Percentiles rank a stretch among this genome's conserved stretches.
Conservation (phyloP, 371 early-diverging fungal genomes). For the Mucor indicus region DNA sequence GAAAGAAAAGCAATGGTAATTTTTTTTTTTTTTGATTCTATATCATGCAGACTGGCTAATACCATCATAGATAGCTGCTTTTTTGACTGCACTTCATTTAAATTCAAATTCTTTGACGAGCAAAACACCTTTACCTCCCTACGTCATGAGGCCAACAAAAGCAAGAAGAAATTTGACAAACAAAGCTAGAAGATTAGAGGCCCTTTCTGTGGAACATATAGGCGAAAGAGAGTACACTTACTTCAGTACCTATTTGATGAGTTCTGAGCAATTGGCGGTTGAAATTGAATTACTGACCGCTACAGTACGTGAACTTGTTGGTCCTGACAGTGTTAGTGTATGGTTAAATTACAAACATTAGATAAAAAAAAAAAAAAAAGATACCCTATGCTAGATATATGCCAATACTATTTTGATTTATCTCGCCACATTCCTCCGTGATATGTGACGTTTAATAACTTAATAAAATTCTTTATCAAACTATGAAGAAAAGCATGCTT, state of each 20-base stretch:
- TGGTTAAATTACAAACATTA: conserved; percentile 48
- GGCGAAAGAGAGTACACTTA: conserved; percentile 42
- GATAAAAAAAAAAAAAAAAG: too few species aligned
- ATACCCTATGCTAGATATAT: not conserved
- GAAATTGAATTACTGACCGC: conserved; percentile 37
- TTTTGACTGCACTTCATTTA: conserved; percentile 37
- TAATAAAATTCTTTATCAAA: not conserved
- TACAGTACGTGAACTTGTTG: conserved; percentile 42
- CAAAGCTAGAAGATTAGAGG: conserved; percentile 27
- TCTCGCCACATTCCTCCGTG: not conserved
- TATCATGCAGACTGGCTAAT: too few species aligned
- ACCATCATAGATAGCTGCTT: conserved; percentile 42
- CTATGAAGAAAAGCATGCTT: not conserved
- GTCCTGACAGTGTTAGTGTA: conserved; percentile 39
- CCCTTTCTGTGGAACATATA: conserved; percentile 17
- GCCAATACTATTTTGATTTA: conserved; percentile 1
- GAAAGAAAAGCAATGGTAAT: conserved; percentile 42
- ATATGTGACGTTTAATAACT: not conserved
- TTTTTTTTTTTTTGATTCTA: not conserved
- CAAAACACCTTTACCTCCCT: conserved; percentile 44
- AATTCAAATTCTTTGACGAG: conserved; percentile 40
- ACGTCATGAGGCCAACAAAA: conserved; percentile 36
- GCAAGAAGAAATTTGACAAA: conserved; percentile 40
- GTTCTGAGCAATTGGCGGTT: conserved; percentile 44
- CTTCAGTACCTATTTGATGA: conserved; percentile 44